Evolutionary conservation across 2,329 filamentous ascomycete genomes (phyloP), one percentile per base, ranked within the genome.

Genomic region (Camptophora hylomeconis): DNA sequence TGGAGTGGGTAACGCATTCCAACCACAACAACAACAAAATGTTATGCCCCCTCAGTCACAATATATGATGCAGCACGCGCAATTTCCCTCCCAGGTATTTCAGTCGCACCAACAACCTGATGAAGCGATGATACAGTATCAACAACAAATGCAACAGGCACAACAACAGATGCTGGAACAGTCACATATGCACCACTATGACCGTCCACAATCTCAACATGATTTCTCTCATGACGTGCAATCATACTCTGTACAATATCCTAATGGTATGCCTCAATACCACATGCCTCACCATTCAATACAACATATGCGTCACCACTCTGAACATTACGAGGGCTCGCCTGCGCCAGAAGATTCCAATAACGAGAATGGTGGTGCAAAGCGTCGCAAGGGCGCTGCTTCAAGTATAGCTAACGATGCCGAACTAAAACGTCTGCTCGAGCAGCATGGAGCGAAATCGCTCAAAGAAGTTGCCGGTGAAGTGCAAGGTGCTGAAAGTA

Each of bases 341-440:
- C 31, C 40, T 48, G 23, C 38, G 1, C 55, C 58, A 22, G 58
- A 63, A 12, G 49, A 51, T 16, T 59, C 57, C 1, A 58, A 61
- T 38, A 46, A 47, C 12, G 57, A 56, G 7, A 44, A 48, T 11
- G 56, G 56, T 14, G 38, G 36, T 4, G 36, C 35, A 28, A 61
- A 58, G 45, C 59, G 58, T 35, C 44, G 46, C 41, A 57, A 59
- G 38, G 60, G 58, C 2, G 57, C 58, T 3, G 60, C 54, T 30
- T 61, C 60, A 2, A 63, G 58, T 7, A 42, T 62, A 18, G 58
- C 60, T 5, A 64, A 63, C 36, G 61, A 65, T 35, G 59, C 60
- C 31, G 61, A 65, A 33, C 33, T 65, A 28, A 52, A 59, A 20
- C 60, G 60, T 22, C 38, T 64, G 9, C 49, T 64, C 25, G 51